phyloP scores from a whole-genome alignment of 495 filamentous ascomycete genomes.

The Lichina pygmaea region DNA sequence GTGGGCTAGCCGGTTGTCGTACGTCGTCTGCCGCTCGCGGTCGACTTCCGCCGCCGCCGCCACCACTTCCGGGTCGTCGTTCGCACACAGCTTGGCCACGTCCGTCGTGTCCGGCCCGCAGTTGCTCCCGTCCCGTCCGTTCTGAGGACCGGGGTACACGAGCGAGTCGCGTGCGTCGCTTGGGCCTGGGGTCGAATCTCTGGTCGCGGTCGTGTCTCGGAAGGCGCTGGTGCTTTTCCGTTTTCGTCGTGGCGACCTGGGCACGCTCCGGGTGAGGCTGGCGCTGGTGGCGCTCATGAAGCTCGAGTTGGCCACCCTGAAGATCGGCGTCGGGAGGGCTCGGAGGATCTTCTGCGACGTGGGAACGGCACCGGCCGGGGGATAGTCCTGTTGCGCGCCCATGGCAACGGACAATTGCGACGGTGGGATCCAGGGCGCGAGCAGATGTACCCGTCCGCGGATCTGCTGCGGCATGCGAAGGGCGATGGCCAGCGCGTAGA shows the following conservation, averaged over 20 bases:
- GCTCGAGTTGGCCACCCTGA: conserved; percentile 81
- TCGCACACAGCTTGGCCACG: neutral
- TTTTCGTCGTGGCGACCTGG: conserved; percentile 41
- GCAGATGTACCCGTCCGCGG: conserved; percentile 75
- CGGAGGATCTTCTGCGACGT: conserved; percentile 79
- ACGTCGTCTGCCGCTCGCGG: conserved; percentile 47
- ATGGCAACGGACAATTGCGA: conserved; percentile 72
- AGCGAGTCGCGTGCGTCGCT: conserved; percentile 1
- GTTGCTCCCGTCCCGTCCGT: neutral
- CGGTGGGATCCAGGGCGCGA: conserved; percentile 94
- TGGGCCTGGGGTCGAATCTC: conserved; percentile 9
- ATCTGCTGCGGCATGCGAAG: conserved; percentile 91
- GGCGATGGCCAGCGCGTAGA: conserved; percentile 90
- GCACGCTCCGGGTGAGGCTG: conserved; percentile 61
- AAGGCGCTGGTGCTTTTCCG: conserved; percentile 21
- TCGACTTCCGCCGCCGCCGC: conserved; percentile 21
- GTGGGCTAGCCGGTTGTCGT: conserved; percentile 67
- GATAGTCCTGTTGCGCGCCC: conserved; percentile 41
- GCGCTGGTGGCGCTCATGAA: conserved; percentile 85
- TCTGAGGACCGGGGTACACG: neutral
- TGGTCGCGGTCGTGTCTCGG: conserved; percentile 14
- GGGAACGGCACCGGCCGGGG: conserved; percentile 61
- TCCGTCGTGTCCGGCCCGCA: neutral
- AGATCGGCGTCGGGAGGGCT: conserved; percentile 67
- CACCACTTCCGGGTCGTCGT: neutral